Evolutionary conservation across 2,329 filamentous ascomycete species (phyloP).

Genomic region (Scopulariopsis brevicaulis): DNA sequence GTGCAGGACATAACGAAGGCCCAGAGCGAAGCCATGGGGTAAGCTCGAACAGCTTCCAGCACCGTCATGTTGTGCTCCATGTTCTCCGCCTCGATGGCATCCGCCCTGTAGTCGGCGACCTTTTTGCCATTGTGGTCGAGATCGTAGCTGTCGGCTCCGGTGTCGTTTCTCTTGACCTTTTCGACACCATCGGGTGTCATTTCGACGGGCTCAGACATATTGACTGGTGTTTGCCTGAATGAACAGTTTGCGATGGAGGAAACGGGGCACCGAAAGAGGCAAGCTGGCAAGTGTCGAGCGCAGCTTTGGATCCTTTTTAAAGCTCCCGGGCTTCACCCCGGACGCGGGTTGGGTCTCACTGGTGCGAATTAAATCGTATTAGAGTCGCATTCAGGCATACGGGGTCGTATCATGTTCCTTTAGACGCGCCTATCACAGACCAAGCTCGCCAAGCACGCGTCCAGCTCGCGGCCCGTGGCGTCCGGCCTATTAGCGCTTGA

Average conservation of each 20-base stretch:
- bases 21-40: conserved; percentile 24
- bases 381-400: not conserved
- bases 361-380: not conserved
- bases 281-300: not conserved
- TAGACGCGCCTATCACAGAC: not conserved
- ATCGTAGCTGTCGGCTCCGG: not conserved
- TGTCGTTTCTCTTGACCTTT: not conserved
- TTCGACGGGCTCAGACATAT: not conserved
- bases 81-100: conserved; percentile 45
- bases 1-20: conserved; percentile 25
- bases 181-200: not conserved
- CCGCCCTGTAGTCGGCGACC: conserved; percentile 29
- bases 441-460: not conserved
- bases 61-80: conserved; percentile 21
- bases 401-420: not conserved
- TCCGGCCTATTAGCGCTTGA: not conserved
- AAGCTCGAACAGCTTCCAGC: conserved; percentile 18
- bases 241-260: not conserved
- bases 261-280: not conserved
- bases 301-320: not conserved
- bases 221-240: not conserved
- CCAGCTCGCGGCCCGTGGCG: not conserved
- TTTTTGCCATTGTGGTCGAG: not conserved
- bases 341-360: not conserved
- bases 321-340: not conserved